Conservation (phyloP, 2,329 filamentous ascomycete genomes). For the Aspergillus pseudoglaucus region DNA sequence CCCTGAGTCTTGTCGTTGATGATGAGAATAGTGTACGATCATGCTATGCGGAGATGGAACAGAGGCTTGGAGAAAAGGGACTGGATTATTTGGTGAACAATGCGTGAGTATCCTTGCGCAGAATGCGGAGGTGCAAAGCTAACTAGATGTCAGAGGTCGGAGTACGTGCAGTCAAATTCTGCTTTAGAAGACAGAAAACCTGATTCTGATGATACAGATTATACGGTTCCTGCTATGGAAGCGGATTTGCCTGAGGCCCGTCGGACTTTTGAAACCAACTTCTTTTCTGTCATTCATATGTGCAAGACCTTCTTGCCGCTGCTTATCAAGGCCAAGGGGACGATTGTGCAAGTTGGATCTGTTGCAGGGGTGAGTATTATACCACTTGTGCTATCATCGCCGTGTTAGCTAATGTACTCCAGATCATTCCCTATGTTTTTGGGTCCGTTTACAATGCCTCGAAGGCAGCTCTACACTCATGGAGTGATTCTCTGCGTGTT, state of each 20-base stretch:
- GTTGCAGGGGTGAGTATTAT: conserved; percentile 29
- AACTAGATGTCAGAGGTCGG: conserved; percentile 17
- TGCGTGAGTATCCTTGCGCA: conserved; percentile 31
- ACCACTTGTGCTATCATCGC: neutral
- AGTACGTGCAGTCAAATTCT: conserved; percentile 18
- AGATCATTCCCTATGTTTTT: conserved; percentile 40
- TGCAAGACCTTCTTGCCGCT: conserved; percentile 52
- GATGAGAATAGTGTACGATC: conserved; percentile 42
- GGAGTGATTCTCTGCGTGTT: conserved; percentile 52
- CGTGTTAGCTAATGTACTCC: neutral
- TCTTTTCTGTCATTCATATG: conserved; percentile 53
- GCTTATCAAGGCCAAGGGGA: conserved; percentile 41
- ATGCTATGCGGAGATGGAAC: conserved; percentile 42
- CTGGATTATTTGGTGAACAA: conserved; percentile 56
- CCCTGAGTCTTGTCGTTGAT: conserved; percentile 50
- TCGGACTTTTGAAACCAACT: conserved; percentile 47
- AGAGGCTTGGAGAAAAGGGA: conserved; percentile 40
- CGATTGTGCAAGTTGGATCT: conserved; percentile 42
- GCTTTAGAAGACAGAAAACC: neutral
- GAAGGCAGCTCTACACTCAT: conserved; percentile 55
- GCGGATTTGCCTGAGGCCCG: conserved; percentile 45
- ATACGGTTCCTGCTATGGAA: conserved; percentile 53
- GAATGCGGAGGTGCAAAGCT: conserved; percentile 2
- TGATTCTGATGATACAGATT: conserved; percentile 34
- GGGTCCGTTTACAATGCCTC: conserved; percentile 51